These are phyloP conservation scores for Barnettozyma sp. DNA, from an alignment of 805 yeast genomes.

Conservation along the genomic window DNA sequence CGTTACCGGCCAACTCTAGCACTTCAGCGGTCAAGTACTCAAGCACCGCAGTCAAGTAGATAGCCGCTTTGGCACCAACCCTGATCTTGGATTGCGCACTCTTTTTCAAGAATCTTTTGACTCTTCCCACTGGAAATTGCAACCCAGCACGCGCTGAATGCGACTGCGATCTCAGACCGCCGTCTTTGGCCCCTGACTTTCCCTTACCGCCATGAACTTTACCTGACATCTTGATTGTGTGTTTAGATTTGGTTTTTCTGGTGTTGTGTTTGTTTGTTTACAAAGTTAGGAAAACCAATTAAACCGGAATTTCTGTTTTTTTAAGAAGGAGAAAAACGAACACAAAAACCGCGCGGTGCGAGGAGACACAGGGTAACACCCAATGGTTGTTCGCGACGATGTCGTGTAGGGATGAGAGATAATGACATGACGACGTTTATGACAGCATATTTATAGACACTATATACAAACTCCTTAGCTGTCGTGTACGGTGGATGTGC, in stretches of 20 bases:
- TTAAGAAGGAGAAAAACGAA: not conserved
- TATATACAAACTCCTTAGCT: conserved; percentile 10
- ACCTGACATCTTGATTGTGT: conserved; percentile 67
- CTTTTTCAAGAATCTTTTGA: conserved; percentile 89
- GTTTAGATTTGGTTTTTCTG: conserved; percentile 3
- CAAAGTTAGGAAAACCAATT: too few species aligned
- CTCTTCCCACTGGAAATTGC: conserved; percentile 98
- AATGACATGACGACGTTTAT: not conserved
- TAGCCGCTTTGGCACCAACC: conserved; percentile 87
- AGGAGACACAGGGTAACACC: too few species aligned
- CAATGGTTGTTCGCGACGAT: too few species aligned
- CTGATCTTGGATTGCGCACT: conserved; percentile 80
- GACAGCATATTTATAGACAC: conserved; percentile 1
- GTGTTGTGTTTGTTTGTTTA: conserved; percentile 11
- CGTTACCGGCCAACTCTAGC: conserved; percentile 95
- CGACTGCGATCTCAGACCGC: conserved; percentile 59
- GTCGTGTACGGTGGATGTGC: not conserved
- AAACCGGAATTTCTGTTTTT: conserved; percentile 9
- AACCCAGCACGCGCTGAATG: conserved; percentile 93
- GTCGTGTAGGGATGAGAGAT: too few species aligned
- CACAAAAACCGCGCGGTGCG: not conserved
- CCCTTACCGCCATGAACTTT: conserved; percentile 97
- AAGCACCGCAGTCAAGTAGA: conserved; percentile 89
- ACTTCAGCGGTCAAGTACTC: conserved; percentile 97
- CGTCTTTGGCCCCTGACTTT: conserved; percentile 77